Evolutionary conservation across 768 basidiomycete genomes (phyloP).

Genomic region (Boletus subparvulus): DNA sequence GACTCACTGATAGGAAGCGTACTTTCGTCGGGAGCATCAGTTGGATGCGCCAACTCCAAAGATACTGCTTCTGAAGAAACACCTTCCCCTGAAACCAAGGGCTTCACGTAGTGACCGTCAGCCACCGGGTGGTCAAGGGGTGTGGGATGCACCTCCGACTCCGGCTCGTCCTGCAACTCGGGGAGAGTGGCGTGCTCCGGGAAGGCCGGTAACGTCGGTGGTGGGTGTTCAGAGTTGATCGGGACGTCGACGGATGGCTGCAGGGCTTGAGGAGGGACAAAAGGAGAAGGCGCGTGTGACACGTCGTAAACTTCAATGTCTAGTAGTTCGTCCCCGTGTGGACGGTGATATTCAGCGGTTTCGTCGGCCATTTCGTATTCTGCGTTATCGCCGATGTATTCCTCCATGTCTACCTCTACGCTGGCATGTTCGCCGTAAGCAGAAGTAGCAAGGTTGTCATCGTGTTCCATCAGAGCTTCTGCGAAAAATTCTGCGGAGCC

Average conservation of each 20-base stretch:
- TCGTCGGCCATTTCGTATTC: slow-evolving; percentile 50
- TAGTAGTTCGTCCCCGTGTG: slow-evolving; percentile 28
- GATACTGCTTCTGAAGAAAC: slow-evolving; percentile 6
- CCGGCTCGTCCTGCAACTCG: slow-evolving; percentile 5
- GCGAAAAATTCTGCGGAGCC: slow-evolving; percentile 48
- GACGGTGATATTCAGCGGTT: slow-evolving; percentile 26
- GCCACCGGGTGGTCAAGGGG: slow-evolving; percentile 17
- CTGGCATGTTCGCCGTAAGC: slow-evolving; percentile 37
- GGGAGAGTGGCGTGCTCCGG: slow-evolving; percentile 9
- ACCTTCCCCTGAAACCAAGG: slow-evolving; percentile 6
- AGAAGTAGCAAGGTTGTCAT: slow-evolving; percentile 34
- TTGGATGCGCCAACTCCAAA: slow-evolving; percentile 5
- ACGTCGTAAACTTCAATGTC: slow-evolving; percentile 45
- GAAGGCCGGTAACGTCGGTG: background rate
- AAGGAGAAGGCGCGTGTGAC: slow-evolving; percentile 34
- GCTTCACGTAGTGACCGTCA: slow-evolving; percentile 20
- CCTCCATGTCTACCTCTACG: slow-evolving; percentile 69
- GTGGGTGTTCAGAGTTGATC: slow-evolving; percentile 16
- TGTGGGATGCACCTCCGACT: slow-evolving; percentile 9
- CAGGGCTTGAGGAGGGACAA: slow-evolving; percentile 12
- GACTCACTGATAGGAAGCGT: slow-evolving; percentile 20
- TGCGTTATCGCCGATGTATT: slow-evolving; percentile 43
- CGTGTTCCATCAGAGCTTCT: slow-evolving; percentile 62
- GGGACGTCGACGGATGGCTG: slow-evolving; percentile 15
- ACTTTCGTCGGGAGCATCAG: slow-evolving; percentile 6